Evolutionary conservation across 2,329 filamentous ascomycete genomes (phyloP), one percentile per base, ranked within the genome.

Genomic region (Cadophora malorum): DNA sequence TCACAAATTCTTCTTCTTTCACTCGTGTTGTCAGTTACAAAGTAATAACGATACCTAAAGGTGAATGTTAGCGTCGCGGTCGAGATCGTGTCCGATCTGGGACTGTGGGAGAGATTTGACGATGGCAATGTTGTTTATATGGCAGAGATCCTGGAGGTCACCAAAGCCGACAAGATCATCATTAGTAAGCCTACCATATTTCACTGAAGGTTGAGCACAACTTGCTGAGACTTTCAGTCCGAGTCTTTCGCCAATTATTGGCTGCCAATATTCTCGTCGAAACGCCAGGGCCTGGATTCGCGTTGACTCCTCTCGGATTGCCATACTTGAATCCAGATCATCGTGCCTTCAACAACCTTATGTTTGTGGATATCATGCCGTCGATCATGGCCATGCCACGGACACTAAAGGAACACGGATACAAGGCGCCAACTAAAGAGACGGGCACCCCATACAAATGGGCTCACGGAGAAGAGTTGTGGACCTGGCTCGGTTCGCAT

Each of bases 341-440:
- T 56, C 68, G 69, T 9, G 68, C 71, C 2, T 74, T 72, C 67
- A 74, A 71, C 55, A 72, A 70, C 55, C 60, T 74, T 5, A 63
- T 74, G 53, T 69, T 73, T 65, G 50, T 60, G 25, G 71, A 74
- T 38, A 65, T 74, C 38, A 67, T 73, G 4, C 70, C 71, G 21
- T 60, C 68, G 4, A 74, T 73, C 55, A 66, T 74, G 65, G 71
- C 70, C 47, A 73, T 73, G 67, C 71, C 70, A 21, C 67, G 65
- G n/a, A 74, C 71, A 1, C 64, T 74, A 9, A 68, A 63, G 4
- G 69, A 72, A 33, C 64, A 67, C 19, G 16, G 21, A 16, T 71
- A 74, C 64, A 73, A 73, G 70, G 72, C 72, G 12, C 72, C 71
- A 1, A 72, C 70, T 4, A 71, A 74, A 60, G 69, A 73, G 31